Percentiles rank a stretch among this genome's conserved stretches.
Conservation (phyloP, 2,329 filamentous ascomycete species). For the Paraphoma sp. region DNA sequence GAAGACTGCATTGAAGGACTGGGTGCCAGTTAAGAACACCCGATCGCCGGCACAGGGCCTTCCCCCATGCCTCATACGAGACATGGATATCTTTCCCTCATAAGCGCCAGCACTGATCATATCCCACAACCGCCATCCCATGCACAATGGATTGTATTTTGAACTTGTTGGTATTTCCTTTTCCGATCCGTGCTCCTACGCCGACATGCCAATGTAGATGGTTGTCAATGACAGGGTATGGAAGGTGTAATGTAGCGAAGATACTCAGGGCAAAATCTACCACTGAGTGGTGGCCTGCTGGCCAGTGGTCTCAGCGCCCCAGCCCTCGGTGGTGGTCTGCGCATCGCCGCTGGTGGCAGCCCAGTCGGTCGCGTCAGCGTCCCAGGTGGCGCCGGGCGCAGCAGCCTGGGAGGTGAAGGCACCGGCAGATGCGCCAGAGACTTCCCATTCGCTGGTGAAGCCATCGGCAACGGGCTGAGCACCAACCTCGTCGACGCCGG, state of each 20-base stretch:
- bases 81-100: conserved; percentile 98
- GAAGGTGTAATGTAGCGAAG: conserved; percentile 22
- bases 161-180: conserved; percentile 30
- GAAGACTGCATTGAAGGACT: conserved; percentile 41
- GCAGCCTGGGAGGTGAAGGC: conserved; percentile 65
- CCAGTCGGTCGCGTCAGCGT: conserved; percentile 72
- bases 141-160: conserved; percentile 15
- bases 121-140: conserved; percentile 27
- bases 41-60: conserved; percentile 92
- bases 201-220: conserved; percentile 28
- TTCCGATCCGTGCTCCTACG: conserved; percentile 40
- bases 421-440: conserved; percentile 68
- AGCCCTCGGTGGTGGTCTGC: conserved; percentile 59
- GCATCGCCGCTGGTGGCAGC: conserved; percentile 62
- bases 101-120: conserved; percentile 71
- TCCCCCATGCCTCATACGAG: conserved; percentile 69
- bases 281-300: conserved; percentile 48
- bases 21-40: conserved; percentile 89
- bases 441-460: conserved; percentile 88
- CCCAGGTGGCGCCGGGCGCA: conserved; percentile 67
- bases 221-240: conserved; percentile 46
- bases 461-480: conserved; percentile 78
- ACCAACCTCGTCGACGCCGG: conserved; percentile 84
- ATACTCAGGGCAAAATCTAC: conserved; percentile 46
- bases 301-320: conserved; percentile 52